Conservation (phyloP, 805 yeast species). For the Huiozyma naganishii region DNA sequence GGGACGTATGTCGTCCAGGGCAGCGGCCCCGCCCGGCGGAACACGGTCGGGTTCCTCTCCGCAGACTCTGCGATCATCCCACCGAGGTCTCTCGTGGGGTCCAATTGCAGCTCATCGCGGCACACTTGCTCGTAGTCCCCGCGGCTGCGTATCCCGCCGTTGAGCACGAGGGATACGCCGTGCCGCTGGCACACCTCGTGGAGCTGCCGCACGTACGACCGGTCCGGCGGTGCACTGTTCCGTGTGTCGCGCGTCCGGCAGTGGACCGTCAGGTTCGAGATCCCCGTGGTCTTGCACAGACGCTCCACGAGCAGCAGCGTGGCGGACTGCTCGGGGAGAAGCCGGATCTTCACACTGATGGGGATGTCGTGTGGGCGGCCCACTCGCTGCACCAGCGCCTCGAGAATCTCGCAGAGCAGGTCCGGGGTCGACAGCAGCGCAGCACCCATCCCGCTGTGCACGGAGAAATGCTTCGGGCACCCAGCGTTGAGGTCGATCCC, state of each 20-base stretch:
- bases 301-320: slow-evolving; percentile 49
- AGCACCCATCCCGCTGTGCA: slow-evolving; percentile 97
- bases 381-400: slow-evolving; percentile 60
- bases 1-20: slow-evolving; percentile 45
- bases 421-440: slow-evolving; percentile 81
- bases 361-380: slow-evolving; percentile 71
- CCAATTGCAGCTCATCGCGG: slow-evolving; percentile 37
- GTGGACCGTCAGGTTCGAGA: slow-evolving; percentile 76
- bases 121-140: slow-evolving; percentile 40
- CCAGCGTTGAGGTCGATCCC: slow-evolving; percentile 95
- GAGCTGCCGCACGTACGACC: slow-evolving; percentile 56
- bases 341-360: slow-evolving; percentile 81
- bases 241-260: slow-evolving; percentile 88
- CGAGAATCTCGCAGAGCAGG: slow-evolving; percentile 55
- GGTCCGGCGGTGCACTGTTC: slow-evolving; percentile 69
- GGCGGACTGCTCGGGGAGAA: slow-evolving; percentile 52
- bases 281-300: slow-evolving; percentile 60
- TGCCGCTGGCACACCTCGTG: slow-evolving; percentile 48
- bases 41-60: slow-evolving; percentile 76
- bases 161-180: slow-evolving; percentile 64
- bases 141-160: slow-evolving; percentile 60
- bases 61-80: slow-evolving; percentile 93
- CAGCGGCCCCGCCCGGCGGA: slow-evolving; percentile 29
- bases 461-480: slow-evolving; percentile 91
- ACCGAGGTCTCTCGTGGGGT: slow-evolving; percentile 43